A percentile compares a stretch with the other conserved stretches of the same genome.
phyloP scores from a whole-genome alignment of 768 basidiomycete genomes.

The Hygrocybe coccinea region DNA sequence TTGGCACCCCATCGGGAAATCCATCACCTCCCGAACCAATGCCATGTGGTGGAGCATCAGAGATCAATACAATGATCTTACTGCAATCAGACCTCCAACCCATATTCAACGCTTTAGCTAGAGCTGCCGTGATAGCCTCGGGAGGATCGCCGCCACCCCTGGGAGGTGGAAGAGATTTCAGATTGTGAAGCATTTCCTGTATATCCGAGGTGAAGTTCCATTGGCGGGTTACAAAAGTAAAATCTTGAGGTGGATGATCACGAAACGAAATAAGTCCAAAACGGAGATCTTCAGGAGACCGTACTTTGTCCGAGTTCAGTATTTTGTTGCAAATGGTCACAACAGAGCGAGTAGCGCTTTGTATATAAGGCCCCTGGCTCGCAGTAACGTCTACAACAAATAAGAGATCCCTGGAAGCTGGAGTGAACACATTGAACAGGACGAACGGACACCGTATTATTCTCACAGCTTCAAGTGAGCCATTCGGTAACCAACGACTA shows the following conservation, averaged over 20 bases:
- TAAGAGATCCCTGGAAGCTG: conserved; percentile 35
- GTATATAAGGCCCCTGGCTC: conserved; percentile 38
- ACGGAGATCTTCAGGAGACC: conserved; percentile 38
- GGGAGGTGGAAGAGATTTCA: too few relatives aligned
- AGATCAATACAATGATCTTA: conserved; percentile 53
- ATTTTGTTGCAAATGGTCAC: conserved; percentile 49
- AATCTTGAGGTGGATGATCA: conserved; percentile 55
- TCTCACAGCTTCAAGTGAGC: too few relatives aligned
- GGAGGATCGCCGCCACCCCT: conserved; percentile 54
- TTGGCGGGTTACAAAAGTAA: conserved; percentile 48
- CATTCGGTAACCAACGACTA: too few relatives aligned
- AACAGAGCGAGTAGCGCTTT: conserved; percentile 46
- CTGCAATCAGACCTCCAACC: conserved; percentile 47
- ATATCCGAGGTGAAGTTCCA: too few relatives aligned
- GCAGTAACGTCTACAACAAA: conserved; percentile 53
- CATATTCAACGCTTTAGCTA: conserved; percentile 44
- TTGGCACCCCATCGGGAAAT: conserved; percentile 14
- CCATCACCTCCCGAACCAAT: conserved; percentile 52
- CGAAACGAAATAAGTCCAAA: conserved; percentile 52
- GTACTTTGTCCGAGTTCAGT: conserved; percentile 43
- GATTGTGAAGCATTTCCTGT: too few relatives aligned
- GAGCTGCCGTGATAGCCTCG: conserved; percentile 53
- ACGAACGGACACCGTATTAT: too few relatives aligned
- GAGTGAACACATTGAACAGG: too few relatives aligned
- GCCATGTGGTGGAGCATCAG: conserved; percentile 58